phyloP scores from a whole-genome alignment of 2,329 filamentous ascomycete genomes.

The Stemphylium beticola region DNA sequence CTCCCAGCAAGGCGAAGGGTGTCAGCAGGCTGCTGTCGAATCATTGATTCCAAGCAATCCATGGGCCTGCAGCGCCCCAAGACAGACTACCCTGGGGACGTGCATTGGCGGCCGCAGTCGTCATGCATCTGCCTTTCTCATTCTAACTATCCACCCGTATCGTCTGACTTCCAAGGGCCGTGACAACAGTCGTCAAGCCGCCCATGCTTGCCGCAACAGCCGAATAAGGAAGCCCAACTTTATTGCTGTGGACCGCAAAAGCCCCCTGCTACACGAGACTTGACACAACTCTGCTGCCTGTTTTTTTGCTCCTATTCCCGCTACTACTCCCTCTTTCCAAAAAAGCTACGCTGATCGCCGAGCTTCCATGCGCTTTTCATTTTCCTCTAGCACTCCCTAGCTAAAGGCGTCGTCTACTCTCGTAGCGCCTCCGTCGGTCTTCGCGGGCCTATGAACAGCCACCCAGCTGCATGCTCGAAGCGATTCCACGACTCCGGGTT shows the following conservation, averaged over 20 bases:
- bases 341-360: constrained; percentile 32
- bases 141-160: constrained; percentile 37
- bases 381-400: constrained; percentile 22
- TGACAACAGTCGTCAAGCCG: constrained; percentile 19
- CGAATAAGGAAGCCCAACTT: constrained; percentile 39
- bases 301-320: constrained; percentile 26
- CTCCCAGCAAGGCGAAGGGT: constrained; percentile 22
- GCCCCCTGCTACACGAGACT: not conserved
- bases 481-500: constrained; percentile 33
- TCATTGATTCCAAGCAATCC: constrained; percentile 27
- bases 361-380: constrained; percentile 29
- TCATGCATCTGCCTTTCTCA: constrained; percentile 42
- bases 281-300: constrained; percentile 12
- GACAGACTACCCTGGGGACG: constrained; percentile 18
- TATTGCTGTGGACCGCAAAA: constrained; percentile 32
- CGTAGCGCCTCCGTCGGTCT: constrained; percentile 17
- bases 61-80: constrained; percentile 34
- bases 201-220: constrained; percentile 45
- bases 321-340: constrained; percentile 19
- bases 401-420: constrained; percentile 7
- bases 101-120: constrained; percentile 47
- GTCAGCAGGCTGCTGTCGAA: constrained; percentile 44
- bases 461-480: constrained; percentile 17
- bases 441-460: constrained; percentile 13
- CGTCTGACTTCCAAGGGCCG: constrained; percentile 40